These are phyloP conservation scores for Pelargonium citronellum DNA, from an alignment of 441 rosid genomes.

Conservation along the genomic window DNA sequence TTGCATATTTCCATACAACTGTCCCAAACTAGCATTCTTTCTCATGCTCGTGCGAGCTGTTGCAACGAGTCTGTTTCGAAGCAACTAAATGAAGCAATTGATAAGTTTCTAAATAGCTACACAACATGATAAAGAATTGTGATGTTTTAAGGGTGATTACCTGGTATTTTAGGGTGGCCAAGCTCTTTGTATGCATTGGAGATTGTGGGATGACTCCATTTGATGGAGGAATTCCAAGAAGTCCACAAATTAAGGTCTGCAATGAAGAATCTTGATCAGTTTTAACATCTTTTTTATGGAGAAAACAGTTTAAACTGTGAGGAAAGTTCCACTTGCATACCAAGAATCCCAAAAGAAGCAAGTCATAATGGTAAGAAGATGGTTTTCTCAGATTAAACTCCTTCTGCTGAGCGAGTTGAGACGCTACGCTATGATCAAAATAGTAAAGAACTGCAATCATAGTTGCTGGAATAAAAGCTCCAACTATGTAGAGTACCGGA, in stretches of 20 bases:
- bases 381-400: slow-evolving; percentile 77
- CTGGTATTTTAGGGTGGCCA: slow-evolving; percentile 75
- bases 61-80: slow-evolving; percentile 55
- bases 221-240: slow-evolving; percentile 71
- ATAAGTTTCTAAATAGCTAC: neutral
- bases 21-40: slow-evolving; percentile 50
- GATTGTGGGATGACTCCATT: slow-evolving; percentile 81
- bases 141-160: slow-evolving; percentile 23
- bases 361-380: slow-evolving; percentile 65
- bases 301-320: neutral
- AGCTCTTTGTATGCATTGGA: slow-evolving; percentile 76
- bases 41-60: slow-evolving; percentile 48
- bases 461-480: slow-evolving; percentile 76
- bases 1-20: slow-evolving; percentile 56
- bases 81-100: slow-evolving; percentile 36
- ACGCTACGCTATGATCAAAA: slow-evolving; percentile 55
- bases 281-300: neutral
- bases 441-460: slow-evolving; percentile 61
- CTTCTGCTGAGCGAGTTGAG: slow-evolving; percentile 72
- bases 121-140: neutral
- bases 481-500: slow-evolving; percentile 59
- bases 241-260: slow-evolving; percentile 63
- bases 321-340: slow-evolving; percentile 24
- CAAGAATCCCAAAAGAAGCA: slow-evolving; percentile 63
- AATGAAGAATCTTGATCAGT: neutral